Base-by-base conservation (phyloP, 768 basidiomycete species). In the Lactifluus pinguis region DNA sequence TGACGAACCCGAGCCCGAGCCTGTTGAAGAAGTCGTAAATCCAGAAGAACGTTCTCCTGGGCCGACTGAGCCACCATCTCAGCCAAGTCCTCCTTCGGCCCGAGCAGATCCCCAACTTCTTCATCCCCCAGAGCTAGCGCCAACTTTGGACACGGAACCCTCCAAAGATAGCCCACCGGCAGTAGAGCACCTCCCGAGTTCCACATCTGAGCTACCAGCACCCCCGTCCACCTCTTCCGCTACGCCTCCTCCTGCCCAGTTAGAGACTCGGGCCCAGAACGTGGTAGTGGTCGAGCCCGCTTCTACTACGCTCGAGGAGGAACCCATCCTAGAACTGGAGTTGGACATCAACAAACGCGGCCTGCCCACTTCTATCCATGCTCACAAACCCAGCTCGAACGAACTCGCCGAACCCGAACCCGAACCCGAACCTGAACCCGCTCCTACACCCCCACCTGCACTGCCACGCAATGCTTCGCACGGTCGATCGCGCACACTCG, bases 401-500 rank as follows among this genome's bases (percentile, higher is more conserved):
- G 49, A 49, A 32, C 30, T 48, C 9, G 45, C 19, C 21, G 65
- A 73, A 21, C 67, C 73, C 4, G 38, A 13, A 25, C 48, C n/a
- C 2, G 32, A 5, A 34, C 10, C 44, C 34, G 65, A 73, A 21
- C 67, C 73, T 4, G 38, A 14, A 29, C 49, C 13, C 13, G 1
- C 19, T 2, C 67, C 73, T 4, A 30, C 17, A n/a, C 49, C 19
- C 2, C 36, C n/a, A 15, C 17, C 45, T 34, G 65, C 73, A 19
- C 67, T 73, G 30, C 66, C 72, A 29, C 76, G 72, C 66, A 68
- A 69, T 47, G 70, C 70, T 6, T 72, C 74, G 2, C 84, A 87
- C 64, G 75, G 72, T 8, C 80, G 85, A 15, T 78, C 84, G 39
- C 82, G 82, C 50, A 84, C 84, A 15, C 75, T 82, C 58, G 82